A percentile compares a stretch with the other conserved stretches of the same genome.
These are phyloP conservation scores for Akanthomyces dipterigenus DNA, from an alignment of 2,329 filamentous ascomycete genomes.

Conservation along the genomic window DNA sequence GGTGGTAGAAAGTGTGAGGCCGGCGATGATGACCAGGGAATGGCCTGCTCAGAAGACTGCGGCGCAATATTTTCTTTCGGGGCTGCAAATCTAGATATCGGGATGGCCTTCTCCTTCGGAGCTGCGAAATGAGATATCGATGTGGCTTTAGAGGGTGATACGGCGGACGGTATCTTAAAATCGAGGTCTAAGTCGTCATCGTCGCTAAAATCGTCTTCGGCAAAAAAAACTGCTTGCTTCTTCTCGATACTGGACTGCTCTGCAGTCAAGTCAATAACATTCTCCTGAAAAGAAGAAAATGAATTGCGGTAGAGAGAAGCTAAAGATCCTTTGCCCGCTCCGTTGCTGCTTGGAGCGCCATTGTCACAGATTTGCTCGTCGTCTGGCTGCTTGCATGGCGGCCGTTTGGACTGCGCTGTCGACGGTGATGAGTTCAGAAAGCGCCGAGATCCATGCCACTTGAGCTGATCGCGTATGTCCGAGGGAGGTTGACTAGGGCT, in stretches of 20 bases:
- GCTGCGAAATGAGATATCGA: slow-evolving; percentile 15
- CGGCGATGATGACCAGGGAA: slow-evolving; percentile 70
- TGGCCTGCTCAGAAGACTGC: slow-evolving; percentile 23
- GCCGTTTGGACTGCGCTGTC: slow-evolving; percentile 24
- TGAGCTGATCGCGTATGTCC: slow-evolving; percentile 46
- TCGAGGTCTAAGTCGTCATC: slow-evolving; percentile 70
- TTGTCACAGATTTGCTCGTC: not conserved
- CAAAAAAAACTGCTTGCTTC: slow-evolving; percentile 50
- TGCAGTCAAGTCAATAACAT: slow-evolving; percentile 29
- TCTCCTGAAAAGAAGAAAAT: slow-evolving; percentile 37
- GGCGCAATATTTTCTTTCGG: slow-evolving; percentile 23
- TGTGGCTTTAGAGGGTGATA: slow-evolving; percentile 24
- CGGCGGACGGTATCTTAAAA: slow-evolving; percentile 51
- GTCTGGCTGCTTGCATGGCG: slow-evolving; percentile 11
- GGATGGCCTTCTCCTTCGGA: slow-evolving; percentile 17
- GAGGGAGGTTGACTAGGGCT: slow-evolving; percentile 39
- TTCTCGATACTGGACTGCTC: slow-evolving; percentile 20
- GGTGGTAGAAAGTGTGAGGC: slow-evolving; percentile 40
- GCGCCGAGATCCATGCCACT: slow-evolving; percentile 30
- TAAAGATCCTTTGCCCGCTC: slow-evolving; percentile 22
- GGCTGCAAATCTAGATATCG: slow-evolving; percentile 15
- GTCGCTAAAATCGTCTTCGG: slow-evolving; percentile 81
- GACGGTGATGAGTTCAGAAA: slow-evolving; percentile 29
- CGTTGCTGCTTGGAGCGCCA: not conserved
- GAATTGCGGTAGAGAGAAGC: slow-evolving; percentile 38